Evolutionary conservation across 805 yeast genomes (phyloP), one percentile per base, ranked within the genome.

Genomic region (Ogataea ganodermae): DNA sequence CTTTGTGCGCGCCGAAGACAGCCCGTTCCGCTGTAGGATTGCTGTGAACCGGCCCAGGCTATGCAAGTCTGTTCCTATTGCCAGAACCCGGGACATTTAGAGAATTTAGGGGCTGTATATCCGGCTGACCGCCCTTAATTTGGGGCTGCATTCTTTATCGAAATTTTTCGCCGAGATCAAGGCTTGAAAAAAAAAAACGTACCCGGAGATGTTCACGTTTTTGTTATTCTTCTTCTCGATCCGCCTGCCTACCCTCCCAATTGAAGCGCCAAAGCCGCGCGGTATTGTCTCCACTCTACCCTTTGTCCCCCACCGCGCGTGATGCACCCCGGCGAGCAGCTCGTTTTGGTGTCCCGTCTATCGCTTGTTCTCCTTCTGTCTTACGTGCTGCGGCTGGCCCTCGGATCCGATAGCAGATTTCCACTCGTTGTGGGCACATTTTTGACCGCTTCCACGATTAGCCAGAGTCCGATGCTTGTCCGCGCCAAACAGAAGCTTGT

Each of bases 51-150:
- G 62, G 13, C 70, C 52, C 0, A 76, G 61, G 21, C 68, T 63
- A 24, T 81, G 71, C 2, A 85, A 55, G 56, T 85, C 92, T 6
- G 74, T 71, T 6, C 89, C 90, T 12, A 83, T 62, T 6, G 81
- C 83, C 23, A 73, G 43, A 0, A 75, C 61, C 38, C 67, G 52
- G 2, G 59, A 47, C 66, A 62, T 61, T 9, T 14, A 9, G 7
- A 3, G 8, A 18, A 18, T 8, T 8, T 18, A n/a, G n/a, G n/a
- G 63, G 62, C 17, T 10, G 27, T 6, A 16, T 10, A 3, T 30
- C 7, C 9, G 6, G 18, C 12, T 30, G 33, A n/a, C 33, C 16
- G 33, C 33, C 33, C 33, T 18, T n/a, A n/a, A 13, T 12, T 30
- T n/a, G 33, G 33, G 33, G 33, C 17, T 30, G 31, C 5, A 4